These are phyloP conservation scores for Verticillium albo-atrum DNA, from an alignment of 2,329 filamentous ascomycete species.

Conservation along the genomic window DNA sequence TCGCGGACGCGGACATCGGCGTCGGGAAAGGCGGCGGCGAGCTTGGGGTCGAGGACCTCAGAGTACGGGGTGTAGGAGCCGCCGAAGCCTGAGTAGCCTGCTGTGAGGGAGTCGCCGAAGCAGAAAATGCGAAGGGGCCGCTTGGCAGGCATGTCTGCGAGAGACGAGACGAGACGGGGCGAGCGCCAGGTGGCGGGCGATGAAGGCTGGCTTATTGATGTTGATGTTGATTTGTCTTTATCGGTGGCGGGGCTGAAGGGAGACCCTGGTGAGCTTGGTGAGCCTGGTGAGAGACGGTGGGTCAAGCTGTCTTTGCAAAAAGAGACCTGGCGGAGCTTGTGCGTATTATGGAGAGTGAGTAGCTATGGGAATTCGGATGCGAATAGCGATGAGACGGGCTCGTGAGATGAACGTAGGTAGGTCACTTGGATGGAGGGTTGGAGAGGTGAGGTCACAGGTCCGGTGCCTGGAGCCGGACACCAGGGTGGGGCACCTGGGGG, in stretches of 20 bases:
- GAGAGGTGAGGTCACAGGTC: neutral
- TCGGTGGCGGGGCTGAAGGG: neutral
- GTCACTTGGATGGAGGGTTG: neutral
- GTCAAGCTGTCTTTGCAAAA: too few species aligned
- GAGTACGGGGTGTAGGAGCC: conserved; percentile 48
- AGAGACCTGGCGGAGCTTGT: too few species aligned
- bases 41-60: conserved; percentile 37
- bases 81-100: conserved; percentile 44
- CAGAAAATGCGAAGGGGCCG: conserved; percentile 50
- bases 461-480: neutral
- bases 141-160: neutral
- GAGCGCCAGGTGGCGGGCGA: too few species aligned
- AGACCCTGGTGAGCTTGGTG: too few species aligned
- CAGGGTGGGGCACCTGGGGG: neutral
- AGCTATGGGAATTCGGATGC: neutral
- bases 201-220: neutral
- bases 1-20: conserved; percentile 35
- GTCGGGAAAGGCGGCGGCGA: conserved; percentile 41
- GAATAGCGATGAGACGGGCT: neutral
- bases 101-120: conserved; percentile 62
- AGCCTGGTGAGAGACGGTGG: neutral
- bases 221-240: neutral
- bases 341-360: too few species aligned
- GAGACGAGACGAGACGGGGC: too few species aligned
- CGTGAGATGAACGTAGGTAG: neutral